Evolutionary conservation across 805 yeast genomes (phyloP).

Genomic region (Metschnikowia borealis): DNA sequence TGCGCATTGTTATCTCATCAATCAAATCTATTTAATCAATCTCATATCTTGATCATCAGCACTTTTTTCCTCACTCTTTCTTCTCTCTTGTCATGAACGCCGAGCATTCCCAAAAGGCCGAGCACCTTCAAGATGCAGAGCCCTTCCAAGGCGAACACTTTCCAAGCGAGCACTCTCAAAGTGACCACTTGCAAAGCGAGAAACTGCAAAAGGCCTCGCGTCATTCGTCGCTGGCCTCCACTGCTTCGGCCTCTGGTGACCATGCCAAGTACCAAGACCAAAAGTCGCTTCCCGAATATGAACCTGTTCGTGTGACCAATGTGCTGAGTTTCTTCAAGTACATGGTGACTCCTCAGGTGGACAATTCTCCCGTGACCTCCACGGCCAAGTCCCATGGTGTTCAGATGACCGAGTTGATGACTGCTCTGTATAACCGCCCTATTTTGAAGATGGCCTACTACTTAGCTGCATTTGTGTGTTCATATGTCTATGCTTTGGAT

Average conservation of each 20-base stretch:
- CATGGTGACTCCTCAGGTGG: background rate
- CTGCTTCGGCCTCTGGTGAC: background rate
- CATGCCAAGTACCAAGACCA: background rate
- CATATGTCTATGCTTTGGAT: constrained; percentile 60
- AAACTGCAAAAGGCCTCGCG: background rate
- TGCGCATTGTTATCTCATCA: constrained; percentile 11
- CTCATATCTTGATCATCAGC: constrained; percentile 5
- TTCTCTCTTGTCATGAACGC: background rate
- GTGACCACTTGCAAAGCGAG: background rate
- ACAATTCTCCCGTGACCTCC: constrained; percentile 1
- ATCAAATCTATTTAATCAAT: constrained; percentile 12
- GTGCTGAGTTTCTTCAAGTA: background rate
- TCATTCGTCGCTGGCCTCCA: background rate
- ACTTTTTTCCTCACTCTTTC: background rate
- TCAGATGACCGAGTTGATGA: constrained; percentile 50
- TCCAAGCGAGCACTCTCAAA: too few species aligned
- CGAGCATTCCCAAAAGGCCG: background rate
- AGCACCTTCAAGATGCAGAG: too few species aligned
- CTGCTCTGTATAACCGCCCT: constrained; percentile 32
- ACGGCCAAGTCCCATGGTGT: constrained; percentile 46
- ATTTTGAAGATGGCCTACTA: constrained; percentile 40
- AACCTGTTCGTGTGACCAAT: background rate
- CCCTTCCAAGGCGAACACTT: too few species aligned
- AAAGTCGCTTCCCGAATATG: background rate
- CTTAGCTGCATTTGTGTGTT: constrained; percentile 48